Evolutionary conservation across 768 basidiomycete genomes (phyloP), one percentile per base, ranked within the genome.

Genomic region (Suillus weaverae): DNA sequence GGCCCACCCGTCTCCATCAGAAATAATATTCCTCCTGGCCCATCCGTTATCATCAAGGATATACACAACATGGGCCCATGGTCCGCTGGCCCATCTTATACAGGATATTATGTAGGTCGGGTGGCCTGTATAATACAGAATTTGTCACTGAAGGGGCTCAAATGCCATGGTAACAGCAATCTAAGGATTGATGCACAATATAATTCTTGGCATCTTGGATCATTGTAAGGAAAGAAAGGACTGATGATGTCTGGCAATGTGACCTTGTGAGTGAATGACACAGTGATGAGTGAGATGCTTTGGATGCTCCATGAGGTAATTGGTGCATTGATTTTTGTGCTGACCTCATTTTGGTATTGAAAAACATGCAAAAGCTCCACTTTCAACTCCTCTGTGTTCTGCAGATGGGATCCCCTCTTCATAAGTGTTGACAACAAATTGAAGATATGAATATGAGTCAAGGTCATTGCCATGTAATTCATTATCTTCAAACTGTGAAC

Each of bases 181-280:
- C 75, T 57, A 0, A 82, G 66, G 64, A 81, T 78, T 0, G 41
- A 70, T 5, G 81, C 80, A 41, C 69, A 77, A 53, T 80, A 84
- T 13, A 79, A 74, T 1, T 39, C 5, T 39, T 4, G 4, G 5
- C 4, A 0, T 0, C 71, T 70, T 2, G 56, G 20, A 32, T 79
- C 71, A 61, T 81, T 69, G 0, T 61, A 36, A 2, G 81, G 78
- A 60, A 83, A 79, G 22, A 67, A 80, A 0, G 57, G 68, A 0
- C 81, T 82, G n/a, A 79, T 65, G 55, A 82, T 70, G 32, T 74
- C 68, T 0, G 77, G 77, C 3, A 82, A 16, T 0, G 69, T 78
- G 81, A 0, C 69, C 72, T 1, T 8, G 5, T 5, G 33, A 30
- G 0, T 74, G 65, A 0, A 73, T 43, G 1, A 81, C 64, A 0